These are phyloP conservation scores for Septoria petroselini DNA, from an alignment of 2,329 filamentous ascomycete species.

Conservation along the genomic window DNA sequence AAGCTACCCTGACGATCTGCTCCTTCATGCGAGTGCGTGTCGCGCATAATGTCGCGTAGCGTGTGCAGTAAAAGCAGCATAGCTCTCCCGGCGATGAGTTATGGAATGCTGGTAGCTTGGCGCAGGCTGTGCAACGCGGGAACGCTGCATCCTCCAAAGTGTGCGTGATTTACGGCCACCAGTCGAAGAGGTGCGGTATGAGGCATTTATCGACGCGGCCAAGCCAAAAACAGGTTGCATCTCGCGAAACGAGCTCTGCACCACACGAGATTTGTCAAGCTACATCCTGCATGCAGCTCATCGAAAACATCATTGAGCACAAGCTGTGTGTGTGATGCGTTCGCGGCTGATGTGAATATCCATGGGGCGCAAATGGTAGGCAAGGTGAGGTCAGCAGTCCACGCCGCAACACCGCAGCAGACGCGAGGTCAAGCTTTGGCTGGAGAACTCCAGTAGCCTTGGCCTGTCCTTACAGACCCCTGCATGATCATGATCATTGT, in stretches of 20 bases:
- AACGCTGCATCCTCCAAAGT: not conserved
- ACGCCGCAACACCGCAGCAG: too few species aligned
- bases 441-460: too few species aligned
- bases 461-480: too few species aligned
- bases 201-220: conserved; percentile 15
- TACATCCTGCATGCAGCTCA: not conserved
- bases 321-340: too few species aligned
- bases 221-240: conserved; percentile 3
- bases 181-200: conserved; percentile 5
- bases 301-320: too few species aligned
- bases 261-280: not conserved
- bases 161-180: conserved; percentile 13
- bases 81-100: not conserved
- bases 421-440: too few species aligned
- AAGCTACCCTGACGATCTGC: not conserved
- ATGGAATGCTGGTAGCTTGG: conserved; percentile 13
- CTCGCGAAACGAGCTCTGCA: not conserved
- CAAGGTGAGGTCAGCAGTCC: too few species aligned
- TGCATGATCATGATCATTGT: too few species aligned
- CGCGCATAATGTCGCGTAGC: conserved; percentile 3
- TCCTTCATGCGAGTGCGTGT: not conserved
- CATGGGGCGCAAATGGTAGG: too few species aligned
- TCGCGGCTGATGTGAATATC: too few species aligned
- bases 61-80: conserved; percentile 1
- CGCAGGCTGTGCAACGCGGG: conserved; percentile 16